Conservation (phyloP, 2,329 filamentous ascomycete genomes). For the Colletotrichum theobromicola region DNA sequence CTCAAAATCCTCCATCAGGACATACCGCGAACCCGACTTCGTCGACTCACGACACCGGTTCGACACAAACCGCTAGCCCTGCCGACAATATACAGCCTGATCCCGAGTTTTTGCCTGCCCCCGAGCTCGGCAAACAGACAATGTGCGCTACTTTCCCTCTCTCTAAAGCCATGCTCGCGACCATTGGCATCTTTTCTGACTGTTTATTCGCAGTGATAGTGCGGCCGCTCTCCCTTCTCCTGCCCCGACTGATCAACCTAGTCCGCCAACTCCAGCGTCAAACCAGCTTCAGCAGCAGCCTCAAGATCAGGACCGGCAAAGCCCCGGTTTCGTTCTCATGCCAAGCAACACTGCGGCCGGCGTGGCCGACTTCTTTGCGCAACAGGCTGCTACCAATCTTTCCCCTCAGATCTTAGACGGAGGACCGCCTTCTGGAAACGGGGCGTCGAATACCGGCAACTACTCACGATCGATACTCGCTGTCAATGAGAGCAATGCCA, state of each 20-base stretch:
- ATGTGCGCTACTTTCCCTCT: neutral
- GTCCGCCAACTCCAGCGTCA: slow-evolving; percentile 43
- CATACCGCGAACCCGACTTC: neutral
- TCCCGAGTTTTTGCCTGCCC: neutral
- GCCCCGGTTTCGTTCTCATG: neutral
- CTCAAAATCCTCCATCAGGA: neutral
- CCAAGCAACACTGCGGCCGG: neutral
- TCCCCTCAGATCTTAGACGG: neutral
- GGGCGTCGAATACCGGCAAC: neutral
- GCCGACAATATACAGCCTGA: neutral
- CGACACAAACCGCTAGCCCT: neutral
- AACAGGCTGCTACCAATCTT: neutral
- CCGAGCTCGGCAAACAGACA: neutral
- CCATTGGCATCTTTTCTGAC: neutral
- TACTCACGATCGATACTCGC: neutral
- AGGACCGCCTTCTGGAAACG: neutral
- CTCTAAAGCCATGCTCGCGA: neutral
- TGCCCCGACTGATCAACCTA: slow-evolving; percentile 65
- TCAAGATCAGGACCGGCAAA: neutral
- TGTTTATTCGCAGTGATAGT: neutral
- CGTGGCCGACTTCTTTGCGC: too few species aligned
- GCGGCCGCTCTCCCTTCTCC: slow-evolving; percentile 62
- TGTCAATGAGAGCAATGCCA: neutral
- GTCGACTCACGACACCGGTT: neutral
- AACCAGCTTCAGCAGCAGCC: slow-evolving; percentile 38